These are phyloP conservation scores for Aspergillus fumigatus DNA, from an alignment of 2,329 filamentous ascomycete genomes.

Conservation along the genomic window DNA sequence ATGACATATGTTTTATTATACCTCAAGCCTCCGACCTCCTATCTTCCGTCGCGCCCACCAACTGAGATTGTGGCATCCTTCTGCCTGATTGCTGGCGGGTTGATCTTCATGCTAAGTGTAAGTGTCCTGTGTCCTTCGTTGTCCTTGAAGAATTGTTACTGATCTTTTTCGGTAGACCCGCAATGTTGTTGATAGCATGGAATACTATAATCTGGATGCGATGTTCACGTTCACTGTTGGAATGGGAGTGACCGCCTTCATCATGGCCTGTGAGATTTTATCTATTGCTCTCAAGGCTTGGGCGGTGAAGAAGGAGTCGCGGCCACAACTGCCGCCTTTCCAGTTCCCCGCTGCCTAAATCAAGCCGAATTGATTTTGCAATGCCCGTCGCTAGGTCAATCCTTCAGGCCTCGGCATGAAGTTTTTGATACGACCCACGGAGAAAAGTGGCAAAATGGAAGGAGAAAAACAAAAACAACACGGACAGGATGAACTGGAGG, in stretches of 20 bases:
- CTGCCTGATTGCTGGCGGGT: slow-evolving; percentile 78
- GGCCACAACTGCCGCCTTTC: slow-evolving; percentile 25
- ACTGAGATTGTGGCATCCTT: slow-evolving; percentile 86
- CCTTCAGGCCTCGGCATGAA: neutral
- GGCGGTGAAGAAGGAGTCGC: slow-evolving; percentile 54
- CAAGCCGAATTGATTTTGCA: neutral
- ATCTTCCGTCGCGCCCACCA: slow-evolving; percentile 77
- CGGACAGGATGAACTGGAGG: neutral
- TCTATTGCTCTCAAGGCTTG: slow-evolving; percentile 83
- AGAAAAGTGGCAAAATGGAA: neutral
- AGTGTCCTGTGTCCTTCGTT: slow-evolving; percentile 33
- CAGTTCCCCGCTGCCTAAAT: slow-evolving; percentile 22
- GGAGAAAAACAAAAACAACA: neutral
- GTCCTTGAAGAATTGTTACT: slow-evolving; percentile 9
- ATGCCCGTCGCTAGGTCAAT: neutral
- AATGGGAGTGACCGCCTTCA: slow-evolving; percentile 73
- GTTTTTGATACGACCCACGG: neutral
- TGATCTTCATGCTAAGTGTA: slow-evolving; percentile 89
- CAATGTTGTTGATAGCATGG: slow-evolving; percentile 73
- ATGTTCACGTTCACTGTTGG: slow-evolving; percentile 93
- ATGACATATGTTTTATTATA: slow-evolving; percentile 78
- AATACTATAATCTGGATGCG: slow-evolving; percentile 70
- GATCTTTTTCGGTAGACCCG: slow-evolving; percentile 51
- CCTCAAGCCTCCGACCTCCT: slow-evolving; percentile 72
- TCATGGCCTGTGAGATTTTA: slow-evolving; percentile 81